Evolutionary conservation across 352 stramenopile species (phyloP).

Genomic region (Blastocystis sp.): DNA sequence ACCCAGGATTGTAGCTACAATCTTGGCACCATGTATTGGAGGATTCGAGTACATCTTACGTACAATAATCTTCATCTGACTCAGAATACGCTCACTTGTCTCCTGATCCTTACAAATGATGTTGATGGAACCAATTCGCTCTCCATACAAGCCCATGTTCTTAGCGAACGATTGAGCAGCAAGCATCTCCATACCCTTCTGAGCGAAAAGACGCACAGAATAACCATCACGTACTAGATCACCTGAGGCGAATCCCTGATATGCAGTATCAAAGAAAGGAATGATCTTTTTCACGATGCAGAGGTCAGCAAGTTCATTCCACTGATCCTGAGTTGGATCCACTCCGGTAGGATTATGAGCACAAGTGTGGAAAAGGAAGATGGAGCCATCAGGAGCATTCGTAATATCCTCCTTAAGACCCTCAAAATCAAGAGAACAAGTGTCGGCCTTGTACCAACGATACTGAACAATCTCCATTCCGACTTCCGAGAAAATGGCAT

Average conservation of each 20-base stretch:
- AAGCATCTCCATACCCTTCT: constrained; percentile 76
- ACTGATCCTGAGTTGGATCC: constrained; percentile 81
- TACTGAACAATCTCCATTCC: constrained; percentile 66
- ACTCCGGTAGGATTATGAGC: constrained; percentile 82
- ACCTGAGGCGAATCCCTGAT: constrained; percentile 84
- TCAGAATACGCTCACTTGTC: constrained; percentile 74
- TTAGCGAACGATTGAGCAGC: constrained; percentile 83
- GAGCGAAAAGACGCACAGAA: constrained; percentile 64
- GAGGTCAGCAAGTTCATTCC: constrained; percentile 77
- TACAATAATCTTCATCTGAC: constrained; percentile 83
- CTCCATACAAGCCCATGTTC: constrained; percentile 87
- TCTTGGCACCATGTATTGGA: constrained; percentile 80
- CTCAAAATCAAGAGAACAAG: constrained; percentile 72
- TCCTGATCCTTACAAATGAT: constrained; percentile 75
- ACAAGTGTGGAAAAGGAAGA: constrained; percentile 83
- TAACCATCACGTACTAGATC: constrained; percentile 76
- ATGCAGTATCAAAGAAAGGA: constrained; percentile 85
- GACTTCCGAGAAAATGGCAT: constrained; percentile 72
- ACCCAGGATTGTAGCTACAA: constrained; percentile 80
- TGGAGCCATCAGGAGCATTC: constrained; percentile 74
- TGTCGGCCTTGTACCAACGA: constrained; percentile 65
- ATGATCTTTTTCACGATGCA: constrained; percentile 80
- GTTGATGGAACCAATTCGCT: constrained; percentile 80
- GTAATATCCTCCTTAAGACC: constrained; percentile 77
- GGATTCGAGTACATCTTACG: constrained; percentile 86